Evolutionary conservation across 495 filamentous ascomycete genomes (phyloP).

Genomic region (Margaritispora aquatica): DNA sequence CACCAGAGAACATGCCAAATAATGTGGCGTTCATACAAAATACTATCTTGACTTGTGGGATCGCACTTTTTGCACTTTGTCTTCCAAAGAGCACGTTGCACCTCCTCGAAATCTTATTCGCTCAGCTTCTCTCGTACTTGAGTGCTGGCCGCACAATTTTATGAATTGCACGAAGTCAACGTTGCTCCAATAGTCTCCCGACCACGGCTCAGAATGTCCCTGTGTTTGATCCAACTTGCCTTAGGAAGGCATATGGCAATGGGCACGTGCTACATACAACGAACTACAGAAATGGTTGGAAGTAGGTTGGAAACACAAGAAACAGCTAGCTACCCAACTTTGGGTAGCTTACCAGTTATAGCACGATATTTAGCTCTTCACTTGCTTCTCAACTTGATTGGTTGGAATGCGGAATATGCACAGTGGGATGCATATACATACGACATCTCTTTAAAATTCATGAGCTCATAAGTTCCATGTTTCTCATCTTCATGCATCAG

Average conservation of each 20-base stretch:
- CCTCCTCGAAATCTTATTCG: neutral
- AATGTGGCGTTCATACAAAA: neutral
- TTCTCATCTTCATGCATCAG: constrained; percentile 5
- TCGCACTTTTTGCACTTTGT: neutral
- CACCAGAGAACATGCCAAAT: neutral
- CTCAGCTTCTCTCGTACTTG: neutral
- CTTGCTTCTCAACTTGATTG: neutral
- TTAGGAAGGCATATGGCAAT: too few species aligned
- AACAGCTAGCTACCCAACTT: neutral
- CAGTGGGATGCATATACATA: neutral
- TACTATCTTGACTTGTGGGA: neutral
- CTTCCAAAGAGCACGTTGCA: neutral
- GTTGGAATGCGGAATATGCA: neutral
- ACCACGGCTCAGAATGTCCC: too few species aligned
- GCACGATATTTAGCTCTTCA: neutral
- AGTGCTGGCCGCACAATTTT: neutral
- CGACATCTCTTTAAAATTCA: neutral
- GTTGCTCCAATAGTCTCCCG: too few species aligned
- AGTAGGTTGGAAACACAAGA: neutral
- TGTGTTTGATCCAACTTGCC: too few species aligned
- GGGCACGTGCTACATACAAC: neutral
- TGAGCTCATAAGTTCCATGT: neutral
- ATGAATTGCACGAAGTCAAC: too few species aligned
- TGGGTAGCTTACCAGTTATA: too few species aligned
- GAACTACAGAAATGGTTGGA: neutral